phyloP scores from a whole-genome alignment of 139 green algal species.

The Edaphochlamys debaryana region DNA sequence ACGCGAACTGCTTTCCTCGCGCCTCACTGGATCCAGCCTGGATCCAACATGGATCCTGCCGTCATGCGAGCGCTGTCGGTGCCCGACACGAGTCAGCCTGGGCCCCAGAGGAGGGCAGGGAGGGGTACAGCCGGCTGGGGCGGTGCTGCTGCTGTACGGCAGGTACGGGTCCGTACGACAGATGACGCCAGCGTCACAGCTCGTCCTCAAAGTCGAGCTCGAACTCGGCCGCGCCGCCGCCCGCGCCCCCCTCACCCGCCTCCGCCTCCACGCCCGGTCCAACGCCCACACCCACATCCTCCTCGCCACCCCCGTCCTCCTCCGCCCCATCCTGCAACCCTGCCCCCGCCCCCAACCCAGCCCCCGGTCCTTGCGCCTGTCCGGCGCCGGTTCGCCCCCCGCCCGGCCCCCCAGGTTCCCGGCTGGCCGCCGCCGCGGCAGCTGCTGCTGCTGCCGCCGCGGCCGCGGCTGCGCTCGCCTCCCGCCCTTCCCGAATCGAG shows the following conservation, averaged over 20 bases:
- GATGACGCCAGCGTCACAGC: too few relatives aligned
- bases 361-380: background rate
- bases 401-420: background rate
- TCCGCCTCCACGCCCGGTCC: constrained; percentile 9
- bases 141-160: too few relatives aligned
- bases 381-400: background rate
- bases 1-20: too few relatives aligned
- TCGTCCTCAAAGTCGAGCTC: constrained; percentile 40
- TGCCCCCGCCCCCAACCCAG: background rate
- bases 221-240: constrained; percentile 30
- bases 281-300: background rate
- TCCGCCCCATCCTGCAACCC: background rate
- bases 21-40: too few relatives aligned
- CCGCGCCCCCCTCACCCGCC: constrained; percentile 19
- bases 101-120: too few relatives aligned
- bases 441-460: constrained; percentile 1
- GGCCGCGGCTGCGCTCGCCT: background rate
- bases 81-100: too few relatives aligned
- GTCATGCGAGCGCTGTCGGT: too few relatives aligned
- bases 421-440: background rate
- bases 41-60: too few relatives aligned
- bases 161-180: too few relatives aligned
- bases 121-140: too few relatives aligned
- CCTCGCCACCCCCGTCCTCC: background rate
- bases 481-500: constrained; percentile 7